Base-by-base conservation (phyloP, 495 filamentous ascomycete species). In the Lindgomyces ingoldianus region DNA sequence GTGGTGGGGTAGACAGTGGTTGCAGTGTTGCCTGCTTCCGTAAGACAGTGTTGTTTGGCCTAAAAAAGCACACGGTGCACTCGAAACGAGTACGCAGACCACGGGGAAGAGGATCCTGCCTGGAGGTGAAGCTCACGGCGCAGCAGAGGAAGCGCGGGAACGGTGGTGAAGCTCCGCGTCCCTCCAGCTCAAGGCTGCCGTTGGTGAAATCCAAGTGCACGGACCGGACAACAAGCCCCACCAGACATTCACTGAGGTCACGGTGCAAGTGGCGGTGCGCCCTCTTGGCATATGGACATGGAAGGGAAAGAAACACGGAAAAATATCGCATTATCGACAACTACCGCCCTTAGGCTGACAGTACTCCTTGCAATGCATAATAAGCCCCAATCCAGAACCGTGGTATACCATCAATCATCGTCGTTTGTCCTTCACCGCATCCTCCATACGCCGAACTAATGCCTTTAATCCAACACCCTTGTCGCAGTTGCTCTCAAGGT, bases 401-500 rank as follows among this genome's bases (percentile, higher is more conserved):
- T 57, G 21, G 30, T 57, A 57, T n/a, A 61, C 19, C 45, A 18
- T 21, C 27, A 55, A 41, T 53, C 70, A 54, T 59, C 70, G 74
- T 76, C 66, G 77, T 83, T 81, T 81, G 74, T 89, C 87, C 41
- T 79, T 82, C 68, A 96, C 81, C 54, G 84, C 73, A 8, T 78
- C 85, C 73, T 93, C 87, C 70, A 96, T 78, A 71, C 81, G 77
- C n/a, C 82, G 74, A 58, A 89, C 77, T 67, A 83, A 78, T 24
- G 77, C 70, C 61, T 82, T 81, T 62, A 89, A 75, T 42, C 89
- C 89, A 14, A 85, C 73, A 9, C 91, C 92, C 78, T 87, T 91
- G 79, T 96, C 93, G 29, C 85, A 88, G 74, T 96, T 90, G 12
- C 60, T 81, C 75, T 89, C 84, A 57, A 98, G 78, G 88, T 90